Conservation (phyloP, 2,329 filamentous ascomycete genomes). For the Aureobasidium sp. region DNA sequence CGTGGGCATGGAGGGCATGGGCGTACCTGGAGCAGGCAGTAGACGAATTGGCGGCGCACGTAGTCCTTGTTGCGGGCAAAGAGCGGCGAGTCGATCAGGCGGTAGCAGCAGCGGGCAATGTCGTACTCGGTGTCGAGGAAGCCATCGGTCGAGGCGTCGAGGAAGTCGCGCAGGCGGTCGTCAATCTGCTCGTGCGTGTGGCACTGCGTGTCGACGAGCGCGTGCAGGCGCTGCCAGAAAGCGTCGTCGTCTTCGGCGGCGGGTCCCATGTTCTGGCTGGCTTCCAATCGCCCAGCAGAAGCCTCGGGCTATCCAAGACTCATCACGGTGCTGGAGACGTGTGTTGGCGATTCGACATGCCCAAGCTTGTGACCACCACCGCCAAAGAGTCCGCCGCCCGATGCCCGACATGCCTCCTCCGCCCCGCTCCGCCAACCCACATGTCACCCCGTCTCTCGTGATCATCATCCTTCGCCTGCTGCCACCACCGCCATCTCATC, state of each 20-base stretch:
- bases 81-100: conserved; percentile 64
- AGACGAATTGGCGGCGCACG: conserved; percentile 84
- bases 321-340: background rate
- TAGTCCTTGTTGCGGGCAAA: conserved; percentile 72
- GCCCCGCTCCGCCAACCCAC: background rate
- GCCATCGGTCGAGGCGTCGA: conserved; percentile 50
- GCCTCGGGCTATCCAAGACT: conserved; percentile 4
- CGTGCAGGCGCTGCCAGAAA: conserved; percentile 73
- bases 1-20: no score
- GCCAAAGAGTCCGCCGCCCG: background rate
- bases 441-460: background rate
- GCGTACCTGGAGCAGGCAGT: conserved; percentile 65
- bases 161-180: conserved; percentile 73
- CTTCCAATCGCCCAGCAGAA: conserved; percentile 9
- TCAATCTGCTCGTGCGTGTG: conserved; percentile 63
- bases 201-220: conserved; percentile 35
- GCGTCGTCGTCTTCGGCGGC: conserved; percentile 59
- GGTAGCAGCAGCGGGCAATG: conserved; percentile 68
- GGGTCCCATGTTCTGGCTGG: conserved; percentile 39
- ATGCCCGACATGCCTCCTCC: background rate
- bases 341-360: background rate
- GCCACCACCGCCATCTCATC: background rate
- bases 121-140: conserved; percentile 71
- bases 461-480: background rate
- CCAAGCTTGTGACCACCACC: background rate